Percentiles rank a stretch among this genome's conserved stretches.
phyloP scores from a whole-genome alignment of 2,329 filamentous ascomycete genomes.

The Nannizzia gypsea region DNA sequence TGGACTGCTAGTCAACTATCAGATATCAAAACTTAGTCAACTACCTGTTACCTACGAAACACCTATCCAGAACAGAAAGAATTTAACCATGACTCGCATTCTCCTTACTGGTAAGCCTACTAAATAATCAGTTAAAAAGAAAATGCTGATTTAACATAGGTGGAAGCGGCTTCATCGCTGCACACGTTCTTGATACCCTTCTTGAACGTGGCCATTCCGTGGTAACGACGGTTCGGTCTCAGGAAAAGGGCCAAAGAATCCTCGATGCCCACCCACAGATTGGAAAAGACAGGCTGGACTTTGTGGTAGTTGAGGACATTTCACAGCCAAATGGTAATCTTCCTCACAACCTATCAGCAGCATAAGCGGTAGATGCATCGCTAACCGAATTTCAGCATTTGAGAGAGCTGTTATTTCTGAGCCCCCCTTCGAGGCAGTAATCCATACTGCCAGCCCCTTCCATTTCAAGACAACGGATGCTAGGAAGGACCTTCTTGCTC shows the following conservation, averaged over 20 bases:
- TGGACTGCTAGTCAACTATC: neutral
- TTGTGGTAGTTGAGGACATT: slow-evolving; percentile 61
- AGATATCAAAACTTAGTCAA: neutral
- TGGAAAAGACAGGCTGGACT: slow-evolving; percentile 48
- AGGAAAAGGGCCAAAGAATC: slow-evolving; percentile 51
- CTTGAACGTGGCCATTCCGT: slow-evolving; percentile 47
- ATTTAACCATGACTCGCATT: slow-evolving; percentile 17
- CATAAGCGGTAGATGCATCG: neutral
- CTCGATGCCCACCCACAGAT: slow-evolving; percentile 41
- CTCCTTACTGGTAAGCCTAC: slow-evolving; percentile 18
- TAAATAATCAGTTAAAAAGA: neutral
- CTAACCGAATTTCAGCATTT: slow-evolving; percentile 43
- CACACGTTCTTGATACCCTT: slow-evolving; percentile 50
- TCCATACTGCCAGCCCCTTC: slow-evolving; percentile 66
- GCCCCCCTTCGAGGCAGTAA: slow-evolving; percentile 58
- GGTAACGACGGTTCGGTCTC: slow-evolving; percentile 51
- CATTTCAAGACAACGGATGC: slow-evolving; percentile 60
- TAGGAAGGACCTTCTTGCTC: slow-evolving; percentile 47
- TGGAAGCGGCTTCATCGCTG: slow-evolving; percentile 54
- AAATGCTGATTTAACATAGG: slow-evolving; percentile 25
- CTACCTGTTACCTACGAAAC: neutral
- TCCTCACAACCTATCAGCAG: neutral
- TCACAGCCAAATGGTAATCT: slow-evolving; percentile 33
- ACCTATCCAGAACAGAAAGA: neutral
- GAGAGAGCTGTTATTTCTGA: slow-evolving; percentile 50